Base-by-base conservation (phyloP, 1,284 basidiomycete genomes). In the Boletus semigastroideus region DNA sequence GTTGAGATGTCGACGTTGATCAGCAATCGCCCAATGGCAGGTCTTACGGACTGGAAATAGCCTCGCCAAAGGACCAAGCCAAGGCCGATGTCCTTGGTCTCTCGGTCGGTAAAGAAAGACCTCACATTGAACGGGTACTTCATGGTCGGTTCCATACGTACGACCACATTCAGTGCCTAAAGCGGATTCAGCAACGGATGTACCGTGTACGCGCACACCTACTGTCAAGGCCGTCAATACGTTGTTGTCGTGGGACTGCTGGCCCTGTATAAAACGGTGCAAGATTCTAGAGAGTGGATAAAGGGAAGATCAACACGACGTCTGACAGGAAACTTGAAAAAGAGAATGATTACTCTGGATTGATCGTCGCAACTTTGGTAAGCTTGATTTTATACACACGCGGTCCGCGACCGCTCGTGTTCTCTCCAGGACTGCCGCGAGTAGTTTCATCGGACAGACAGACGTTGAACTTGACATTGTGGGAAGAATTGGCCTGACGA, bases 1-100 rank as follows among this genome's bases (percentile, higher is more conserved):
- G 89, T 89, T 2, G 83, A 82, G 51, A 90, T 87, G 57, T 91
- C 89, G 55, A 91, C 78, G 58, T 91, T 91, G 63, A 91, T 80
- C 39, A 90, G 68, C 73, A 90, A 81, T 16, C 74, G 75, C 2
- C 80, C 79, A 19, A 82, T 77, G 0, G 79, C 85, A 10, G 88
- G 88, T 13, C 88, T 76, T 25, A 89, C 79, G 0, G 85, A 88
- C 63, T 88, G 86, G 67, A 90, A 89, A 57, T 87, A 87, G 1
- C 87, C 87, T 16, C 87, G 76, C 84, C 87, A 87, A 4, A 90
- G 72, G 41, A 83, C 75, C 19, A 91, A 73, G 1, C 88, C 87
- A 4, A 69, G 59, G 4, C 87, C 87, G 10, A 91, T 86, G 53
- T 82, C 76, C 59, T 78, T 79, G 12, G 75, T 81, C 58, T 87